These are phyloP conservation scores for Blastobotrys terrestris DNA, from an alignment of 805 yeast species.

Conservation along the genomic window DNA sequence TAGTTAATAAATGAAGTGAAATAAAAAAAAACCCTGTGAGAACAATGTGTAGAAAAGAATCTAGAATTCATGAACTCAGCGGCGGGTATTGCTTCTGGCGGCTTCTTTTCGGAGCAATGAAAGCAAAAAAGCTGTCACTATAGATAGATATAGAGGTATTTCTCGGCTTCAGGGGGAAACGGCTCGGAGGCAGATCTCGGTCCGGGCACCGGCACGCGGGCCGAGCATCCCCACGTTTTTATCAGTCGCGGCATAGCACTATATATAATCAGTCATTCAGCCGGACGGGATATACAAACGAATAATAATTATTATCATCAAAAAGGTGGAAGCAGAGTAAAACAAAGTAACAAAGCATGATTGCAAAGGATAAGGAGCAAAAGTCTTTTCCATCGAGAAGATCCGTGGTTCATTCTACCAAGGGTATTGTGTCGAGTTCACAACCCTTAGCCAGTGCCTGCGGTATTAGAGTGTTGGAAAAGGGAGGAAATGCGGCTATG, in stretches of 20 bases:
- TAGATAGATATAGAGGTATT: too few species aligned
- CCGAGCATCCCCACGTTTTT: not conserved
- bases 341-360: not conserved
- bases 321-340: too few species aligned
- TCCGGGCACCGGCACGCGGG: not conserved
- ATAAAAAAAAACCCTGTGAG: too few species aligned
- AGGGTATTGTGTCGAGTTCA: constrained; percentile 68
- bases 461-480: constrained; percentile 55
- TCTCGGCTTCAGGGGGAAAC: too few species aligned
- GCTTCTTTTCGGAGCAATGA: too few species aligned
- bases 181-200: not conserved
- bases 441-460: constrained; percentile 77
- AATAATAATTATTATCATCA: too few species aligned
- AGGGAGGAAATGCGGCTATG: constrained; percentile 59
- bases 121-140: too few species aligned
- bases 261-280: not conserved
- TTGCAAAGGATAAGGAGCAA: not conserved
- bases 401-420: constrained; percentile 65
- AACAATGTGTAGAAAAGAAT: too few species aligned
- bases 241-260: not conserved
- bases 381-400: constrained; percentile 44
- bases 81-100: too few species aligned
- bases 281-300: too few species aligned
- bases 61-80: too few species aligned
- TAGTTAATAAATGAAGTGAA: too few species aligned